Evolutionary conservation across 257 asterid species (phyloP).

Genomic region (Solanum lignicaule): DNA sequence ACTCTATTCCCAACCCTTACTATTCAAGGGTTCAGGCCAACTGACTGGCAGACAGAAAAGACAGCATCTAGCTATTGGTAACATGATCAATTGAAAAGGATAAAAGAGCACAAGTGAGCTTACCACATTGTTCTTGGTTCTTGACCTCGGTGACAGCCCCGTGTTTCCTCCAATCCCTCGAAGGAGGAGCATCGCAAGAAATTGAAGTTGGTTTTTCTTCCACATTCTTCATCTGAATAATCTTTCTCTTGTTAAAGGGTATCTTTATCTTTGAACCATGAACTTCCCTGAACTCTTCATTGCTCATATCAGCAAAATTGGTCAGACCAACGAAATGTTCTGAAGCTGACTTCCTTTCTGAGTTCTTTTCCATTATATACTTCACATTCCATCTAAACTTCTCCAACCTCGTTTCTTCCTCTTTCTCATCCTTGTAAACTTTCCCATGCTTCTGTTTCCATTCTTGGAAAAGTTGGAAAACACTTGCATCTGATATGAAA

Average conservation of each 20-base stretch:
- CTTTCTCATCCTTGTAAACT: conserved; percentile 12
- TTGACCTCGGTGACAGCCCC: conserved; percentile 27
- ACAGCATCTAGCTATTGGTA: not conserved
- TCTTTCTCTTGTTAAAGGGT: conserved; percentile 1
- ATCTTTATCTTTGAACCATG: conserved; percentile 1
- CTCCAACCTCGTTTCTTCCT: conserved; percentile 15
- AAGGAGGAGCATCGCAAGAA: conserved; percentile 15
- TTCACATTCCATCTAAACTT: conserved; percentile 13
- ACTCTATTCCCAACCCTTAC: not conserved
- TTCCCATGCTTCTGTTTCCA: conserved; percentile 24
- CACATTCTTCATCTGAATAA: not conserved
- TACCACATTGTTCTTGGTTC: conserved; percentile 18
- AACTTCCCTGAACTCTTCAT: conserved; percentile 20
- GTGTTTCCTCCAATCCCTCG: conserved; percentile 29
- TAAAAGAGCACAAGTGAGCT: not conserved
- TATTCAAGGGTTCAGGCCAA: not conserved
- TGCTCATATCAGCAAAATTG: conserved; percentile 26
- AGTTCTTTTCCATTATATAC: conserved; percentile 15
- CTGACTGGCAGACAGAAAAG: not conserved
- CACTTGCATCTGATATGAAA: conserved; percentile 5
- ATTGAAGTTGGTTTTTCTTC: not conserved
- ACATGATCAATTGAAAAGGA: not conserved
- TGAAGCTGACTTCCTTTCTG: not conserved
- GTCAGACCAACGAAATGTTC: conserved; percentile 15
- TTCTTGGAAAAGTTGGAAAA: conserved; percentile 14